These are phyloP conservation scores for Psilocybe sp. DNA, from an alignment of 768 basidiomycete genomes.

Conservation along the genomic window DNA sequence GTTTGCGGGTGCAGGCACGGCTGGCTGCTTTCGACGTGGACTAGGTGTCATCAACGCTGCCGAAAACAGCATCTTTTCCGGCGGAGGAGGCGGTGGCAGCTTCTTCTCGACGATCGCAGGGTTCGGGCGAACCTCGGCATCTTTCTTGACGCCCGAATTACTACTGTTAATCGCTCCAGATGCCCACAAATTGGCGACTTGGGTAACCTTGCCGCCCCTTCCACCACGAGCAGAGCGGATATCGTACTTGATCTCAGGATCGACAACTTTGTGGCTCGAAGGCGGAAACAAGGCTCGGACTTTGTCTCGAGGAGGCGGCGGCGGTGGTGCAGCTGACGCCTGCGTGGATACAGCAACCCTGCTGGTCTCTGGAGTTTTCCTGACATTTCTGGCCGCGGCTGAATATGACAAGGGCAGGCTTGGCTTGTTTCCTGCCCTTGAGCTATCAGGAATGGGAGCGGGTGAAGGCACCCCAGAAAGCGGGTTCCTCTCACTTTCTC, in stretches of 20 bases:
- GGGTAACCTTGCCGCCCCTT: conserved; percentile 67
- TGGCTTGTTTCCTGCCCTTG: not conserved
- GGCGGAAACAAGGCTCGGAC: conserved; percentile 28
- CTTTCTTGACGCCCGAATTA: conserved; percentile 6
- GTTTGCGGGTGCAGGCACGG: not conserved
- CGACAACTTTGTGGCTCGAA: conserved; percentile 23
- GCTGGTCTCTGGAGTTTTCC: conserved; percentile 11
- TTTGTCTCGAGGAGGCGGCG: conserved; percentile 13
- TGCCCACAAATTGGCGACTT: conserved; percentile 76
- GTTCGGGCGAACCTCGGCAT: conserved; percentile 4
- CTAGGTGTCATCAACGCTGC: conserved; percentile 21
- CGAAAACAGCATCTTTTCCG: conserved; percentile 20
- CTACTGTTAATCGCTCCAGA: conserved; percentile 33
- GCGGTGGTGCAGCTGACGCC: not conserved
- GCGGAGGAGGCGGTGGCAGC: conserved; percentile 1
- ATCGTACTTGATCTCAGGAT: conserved; percentile 65
- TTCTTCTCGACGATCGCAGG: conserved; percentile 4
- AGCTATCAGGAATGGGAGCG: too few relatives aligned
- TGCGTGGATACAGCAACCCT: not conserved
- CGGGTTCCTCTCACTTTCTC: too few relatives aligned
- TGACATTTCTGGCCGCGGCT: conserved; percentile 19
- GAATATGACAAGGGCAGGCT: conserved; percentile 21
- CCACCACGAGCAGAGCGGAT: conserved; percentile 77
- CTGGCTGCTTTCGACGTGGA: not conserved
- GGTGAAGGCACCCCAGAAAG: too few relatives aligned